Base-by-base conservation (phyloP, 768 basidiomycete species). In the Boletus barrowsii region DNA sequence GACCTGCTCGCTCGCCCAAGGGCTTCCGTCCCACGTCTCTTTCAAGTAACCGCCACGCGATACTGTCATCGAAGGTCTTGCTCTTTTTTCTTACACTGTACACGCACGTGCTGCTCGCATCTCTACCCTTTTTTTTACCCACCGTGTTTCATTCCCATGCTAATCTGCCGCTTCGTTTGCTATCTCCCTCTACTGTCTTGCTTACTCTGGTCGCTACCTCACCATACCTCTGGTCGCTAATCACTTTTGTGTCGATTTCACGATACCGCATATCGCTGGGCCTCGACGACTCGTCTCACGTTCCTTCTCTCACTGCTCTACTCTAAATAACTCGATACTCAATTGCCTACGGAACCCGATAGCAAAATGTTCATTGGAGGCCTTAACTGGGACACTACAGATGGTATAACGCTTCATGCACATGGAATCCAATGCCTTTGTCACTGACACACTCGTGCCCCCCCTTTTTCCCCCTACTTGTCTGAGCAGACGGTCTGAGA, bases 301-400 rank as follows among this genome's bases (percentile, higher is more conserved):
- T 66, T 63, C 53, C 62, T 61, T 55, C 62, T 59, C 59, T 37
- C 62, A 49, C 54, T 63, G 53, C 62, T 49, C 64, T 68, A 54
- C 48, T 56, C 65, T 66, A 55, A 65, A 65, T 66, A 65, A 47
- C 65, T 65, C 61, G 56, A 57, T 58, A 62, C 56, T 46, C 66
- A 46, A 63, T 66, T 68, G 62, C 61, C 62, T 71, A 63, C 55
- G 61, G 61, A 60, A 66, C 58, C 67, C 59, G 65, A 66, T 82
- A 92, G 90, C 72, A 93, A 93, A 80, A 85, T 93, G 80, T 93
- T 93, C 77, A 85, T 93, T 71, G 90, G 90, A 63, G 90, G 90
- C 65, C 79, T 93, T 60, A 92, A 87, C 76, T 93, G 90, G 90
- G 89, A 91, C 68, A 93, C 90, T 67, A 88, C 86, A 75, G 90